Evolutionary conservation across 805 yeast genomes (phyloP).

Genomic region (Candida coleopterorum): DNA sequence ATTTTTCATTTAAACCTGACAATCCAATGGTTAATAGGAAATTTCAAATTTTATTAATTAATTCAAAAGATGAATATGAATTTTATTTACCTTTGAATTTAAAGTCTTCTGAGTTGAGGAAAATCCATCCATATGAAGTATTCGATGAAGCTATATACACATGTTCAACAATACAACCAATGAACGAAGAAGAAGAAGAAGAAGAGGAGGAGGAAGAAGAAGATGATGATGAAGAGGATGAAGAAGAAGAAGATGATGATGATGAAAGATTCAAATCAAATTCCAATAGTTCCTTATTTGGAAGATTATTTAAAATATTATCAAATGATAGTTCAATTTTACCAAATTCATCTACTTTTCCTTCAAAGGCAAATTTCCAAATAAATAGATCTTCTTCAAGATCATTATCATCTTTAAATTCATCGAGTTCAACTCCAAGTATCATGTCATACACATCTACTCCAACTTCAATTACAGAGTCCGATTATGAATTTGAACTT

Average conservation of each 20-base stretch:
- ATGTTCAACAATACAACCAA: constrained; percentile 16
- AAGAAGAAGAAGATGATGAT: neutral
- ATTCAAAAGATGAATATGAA: constrained; percentile 16
- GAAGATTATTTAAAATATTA: constrained; percentile 32
- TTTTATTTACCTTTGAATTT: constrained; percentile 5
- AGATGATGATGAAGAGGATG: neutral
- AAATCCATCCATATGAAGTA: constrained; percentile 58
- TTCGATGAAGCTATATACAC: constrained; percentile 62
- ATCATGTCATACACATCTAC: constrained; percentile 32
- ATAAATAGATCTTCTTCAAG: constrained; percentile 31
- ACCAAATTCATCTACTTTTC: too few species aligned
- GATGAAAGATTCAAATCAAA: too few species aligned
- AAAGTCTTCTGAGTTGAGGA: constrained; percentile 34
- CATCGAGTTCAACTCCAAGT: constrained; percentile 35
- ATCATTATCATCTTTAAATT: constrained; percentile 30
- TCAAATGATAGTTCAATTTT: constrained; percentile 11
- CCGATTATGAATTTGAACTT: constrained; percentile 28
- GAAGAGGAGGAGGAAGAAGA: neutral
- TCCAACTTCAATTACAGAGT: constrained; percentile 32
- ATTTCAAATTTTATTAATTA: constrained; percentile 38
- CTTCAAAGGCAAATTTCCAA: constrained; percentile 7
- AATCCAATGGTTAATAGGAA: constrained; percentile 45
- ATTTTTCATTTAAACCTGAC: constrained; percentile 28
- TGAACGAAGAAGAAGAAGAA: constrained; percentile 4
- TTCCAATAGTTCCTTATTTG: constrained; percentile 20